These are phyloP conservation scores for Microstegium vimineum DNA, from an alignment of 176 grass and related monocot genomes.

Conservation along the genomic window DNA sequence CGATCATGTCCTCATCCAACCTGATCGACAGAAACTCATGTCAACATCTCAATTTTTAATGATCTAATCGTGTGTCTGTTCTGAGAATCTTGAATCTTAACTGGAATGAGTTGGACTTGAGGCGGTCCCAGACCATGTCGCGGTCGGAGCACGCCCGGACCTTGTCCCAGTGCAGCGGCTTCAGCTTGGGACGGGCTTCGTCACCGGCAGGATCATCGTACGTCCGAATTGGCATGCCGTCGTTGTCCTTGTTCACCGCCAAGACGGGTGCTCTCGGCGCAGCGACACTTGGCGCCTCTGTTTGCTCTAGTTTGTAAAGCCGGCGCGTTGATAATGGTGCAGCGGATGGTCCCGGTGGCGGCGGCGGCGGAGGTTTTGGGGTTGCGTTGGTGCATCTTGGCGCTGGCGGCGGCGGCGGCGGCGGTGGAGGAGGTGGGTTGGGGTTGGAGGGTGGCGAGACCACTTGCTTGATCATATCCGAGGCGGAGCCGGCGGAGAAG, in stretches of 20 bases:
- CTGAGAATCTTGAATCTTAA: conserved; percentile 44
- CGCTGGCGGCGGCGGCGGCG: too few species aligned
- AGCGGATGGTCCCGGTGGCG: conserved; percentile 16
- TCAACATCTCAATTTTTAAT: not conserved
- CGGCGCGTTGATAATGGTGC: conserved; percentile 23
- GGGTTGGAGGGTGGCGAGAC: conserved; percentile 26
- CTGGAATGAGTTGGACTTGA: conserved; percentile 94
- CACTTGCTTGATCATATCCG: conserved; percentile 65
- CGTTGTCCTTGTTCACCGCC: conserved; percentile 12
- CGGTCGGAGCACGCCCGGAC: conserved; percentile 57
- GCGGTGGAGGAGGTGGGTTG: conserved; percentile 26
- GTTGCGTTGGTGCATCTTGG: conserved; percentile 22
- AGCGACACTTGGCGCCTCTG: conserved; percentile 32
- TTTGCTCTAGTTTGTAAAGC: conserved; percentile 38
- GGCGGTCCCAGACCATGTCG: conserved; percentile 75
- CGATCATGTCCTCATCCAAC: conserved; percentile 95
- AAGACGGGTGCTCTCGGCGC: not conserved
- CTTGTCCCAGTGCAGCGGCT: conserved; percentile 95
- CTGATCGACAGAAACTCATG: conserved; percentile 29
- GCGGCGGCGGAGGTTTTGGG: conserved; percentile 18
- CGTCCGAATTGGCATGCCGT: conserved; percentile 21
- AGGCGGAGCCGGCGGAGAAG: conserved; percentile 48
- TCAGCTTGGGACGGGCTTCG: conserved; percentile 52
- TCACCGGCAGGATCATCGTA: not conserved
- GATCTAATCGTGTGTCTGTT: not conserved